These are phyloP conservation scores for Eucalyptus guilfoylei DNA, from an alignment of 345 rosid species.

Conservation along the genomic window DNA sequence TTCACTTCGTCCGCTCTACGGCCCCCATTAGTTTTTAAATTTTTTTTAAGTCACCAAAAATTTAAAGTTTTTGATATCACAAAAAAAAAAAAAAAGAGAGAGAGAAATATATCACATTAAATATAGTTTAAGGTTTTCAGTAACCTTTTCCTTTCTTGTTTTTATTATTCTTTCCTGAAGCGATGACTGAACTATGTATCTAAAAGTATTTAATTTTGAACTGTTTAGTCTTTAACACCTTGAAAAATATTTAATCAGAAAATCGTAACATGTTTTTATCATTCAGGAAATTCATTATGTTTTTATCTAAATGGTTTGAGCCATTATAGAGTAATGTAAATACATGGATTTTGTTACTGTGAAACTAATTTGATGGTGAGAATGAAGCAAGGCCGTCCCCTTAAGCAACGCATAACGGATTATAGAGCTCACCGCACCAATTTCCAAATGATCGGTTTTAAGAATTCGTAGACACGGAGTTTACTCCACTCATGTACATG, in stretches of 20 bases:
- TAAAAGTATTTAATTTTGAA: background rate
- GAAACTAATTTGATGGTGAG: background rate
- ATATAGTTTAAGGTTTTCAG: no score
- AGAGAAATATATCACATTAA: no score
- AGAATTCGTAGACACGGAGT: fast-evolving
- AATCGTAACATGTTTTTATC: background rate
- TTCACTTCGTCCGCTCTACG: background rate
- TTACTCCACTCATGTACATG: background rate
- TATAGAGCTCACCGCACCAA: background rate
- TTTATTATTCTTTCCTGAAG: background rate
- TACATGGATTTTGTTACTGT: background rate
- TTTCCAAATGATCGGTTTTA: background rate
- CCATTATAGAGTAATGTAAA: background rate
- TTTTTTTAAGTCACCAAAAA: no score
- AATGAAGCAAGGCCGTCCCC: background rate
- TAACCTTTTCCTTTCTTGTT: background rate
- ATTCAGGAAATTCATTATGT: background rate
- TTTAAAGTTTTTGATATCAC: no score
- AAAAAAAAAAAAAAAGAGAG: no score
- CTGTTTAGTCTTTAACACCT: background rate
- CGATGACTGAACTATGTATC: background rate
- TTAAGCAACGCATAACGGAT: background rate
- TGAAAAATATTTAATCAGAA: background rate
- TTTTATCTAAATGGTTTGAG: no score
- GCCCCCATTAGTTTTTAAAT: background rate